phyloP scores from a whole-genome alignment of 305 asterid species.

The Nicotiana rustica region DNA sequence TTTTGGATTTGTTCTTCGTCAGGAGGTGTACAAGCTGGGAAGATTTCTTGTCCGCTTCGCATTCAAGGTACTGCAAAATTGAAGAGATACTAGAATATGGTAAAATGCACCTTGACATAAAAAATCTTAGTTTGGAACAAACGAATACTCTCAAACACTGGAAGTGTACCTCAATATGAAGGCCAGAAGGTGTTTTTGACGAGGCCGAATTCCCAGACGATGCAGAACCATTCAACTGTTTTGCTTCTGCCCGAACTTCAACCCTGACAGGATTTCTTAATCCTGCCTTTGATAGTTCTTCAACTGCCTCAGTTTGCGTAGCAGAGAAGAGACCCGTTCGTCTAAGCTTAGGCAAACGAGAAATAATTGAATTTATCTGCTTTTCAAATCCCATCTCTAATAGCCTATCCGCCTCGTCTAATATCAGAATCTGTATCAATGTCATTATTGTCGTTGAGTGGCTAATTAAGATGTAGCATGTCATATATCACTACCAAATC shows the following conservation, averaged over 20 bases:
- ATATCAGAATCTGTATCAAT: constrained; percentile 74
- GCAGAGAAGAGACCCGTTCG: constrained; percentile 97
- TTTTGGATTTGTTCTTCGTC: constrained; percentile 61
- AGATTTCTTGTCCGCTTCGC: constrained; percentile 92
- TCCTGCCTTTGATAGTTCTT: constrained; percentile 92
- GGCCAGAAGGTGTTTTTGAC: constrained; percentile 87
- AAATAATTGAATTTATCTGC: constrained; percentile 80
- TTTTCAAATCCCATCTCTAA: constrained; percentile 97
- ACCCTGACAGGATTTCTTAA: constrained; percentile 92
- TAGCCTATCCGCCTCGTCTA: constrained; percentile 97
- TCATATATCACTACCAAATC: constrained; percentile 11
- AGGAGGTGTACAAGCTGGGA: constrained; percentile 79
- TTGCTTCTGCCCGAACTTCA: constrained; percentile 81
- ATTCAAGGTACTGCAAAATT: constrained; percentile 70
- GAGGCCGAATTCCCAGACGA: constrained; percentile 59
- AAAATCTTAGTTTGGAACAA: not conserved
- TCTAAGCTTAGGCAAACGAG: constrained; percentile 87
- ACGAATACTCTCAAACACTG: constrained; percentile 27
- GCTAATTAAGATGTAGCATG: not conserved
- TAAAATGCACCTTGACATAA: not conserved
- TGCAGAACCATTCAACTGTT: constrained; percentile 52
- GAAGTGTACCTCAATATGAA: constrained; percentile 73
- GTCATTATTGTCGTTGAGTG: not conserved
- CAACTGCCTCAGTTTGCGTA: constrained; percentile 94
- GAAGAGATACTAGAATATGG: constrained; percentile 23